These are phyloP conservation scores for Hymenoscyphus repandus DNA, from an alignment of 2,329 filamentous ascomycete genomes.

Conservation along the genomic window DNA sequence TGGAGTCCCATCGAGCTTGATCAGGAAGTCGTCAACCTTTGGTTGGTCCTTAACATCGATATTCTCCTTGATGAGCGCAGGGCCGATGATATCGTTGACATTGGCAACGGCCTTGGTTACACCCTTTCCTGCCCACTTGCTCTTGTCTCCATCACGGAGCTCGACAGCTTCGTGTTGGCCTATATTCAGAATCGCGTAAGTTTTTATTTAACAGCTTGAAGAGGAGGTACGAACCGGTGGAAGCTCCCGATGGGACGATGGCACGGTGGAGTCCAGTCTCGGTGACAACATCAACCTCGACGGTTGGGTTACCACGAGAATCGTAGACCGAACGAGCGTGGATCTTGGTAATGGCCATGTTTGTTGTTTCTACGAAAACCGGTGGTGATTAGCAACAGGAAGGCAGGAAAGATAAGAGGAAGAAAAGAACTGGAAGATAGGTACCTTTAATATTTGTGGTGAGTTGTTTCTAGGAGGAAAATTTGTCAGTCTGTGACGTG, in stretches of 20 bases:
- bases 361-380: slow-evolving; percentile 35
- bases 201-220: slow-evolving; percentile 14
- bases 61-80: slow-evolving; percentile 75
- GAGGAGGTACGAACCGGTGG: slow-evolving; percentile 64
- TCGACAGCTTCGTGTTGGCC: slow-evolving; percentile 88
- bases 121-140: slow-evolving; percentile 82
- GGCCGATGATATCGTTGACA: slow-evolving; percentile 76
- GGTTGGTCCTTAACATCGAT: slow-evolving; percentile 84
- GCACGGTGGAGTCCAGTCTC: slow-evolving; percentile 95
- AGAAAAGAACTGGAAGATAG: not conserved
- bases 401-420: not conserved
- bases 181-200: slow-evolving; percentile 33
- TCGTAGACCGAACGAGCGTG: slow-evolving; percentile 96
- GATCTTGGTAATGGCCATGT: slow-evolving; percentile 86
- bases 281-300: slow-evolving; percentile 95
- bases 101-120: slow-evolving; percentile 81
- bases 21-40: slow-evolving; percentile 79
- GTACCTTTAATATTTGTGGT: slow-evolving; percentile 16
- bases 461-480: slow-evolving; percentile 7
- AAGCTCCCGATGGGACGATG: slow-evolving; percentile 95
- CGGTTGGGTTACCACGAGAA: slow-evolving; percentile 96
- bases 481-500: slow-evolving; percentile 20
- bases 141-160: slow-evolving; percentile 85
- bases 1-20: slow-evolving; percentile 74
- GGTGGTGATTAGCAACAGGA: not conserved